Conservation (phyloP, 176 grass and related monocot species). For the Carex myosuroides region DNA sequence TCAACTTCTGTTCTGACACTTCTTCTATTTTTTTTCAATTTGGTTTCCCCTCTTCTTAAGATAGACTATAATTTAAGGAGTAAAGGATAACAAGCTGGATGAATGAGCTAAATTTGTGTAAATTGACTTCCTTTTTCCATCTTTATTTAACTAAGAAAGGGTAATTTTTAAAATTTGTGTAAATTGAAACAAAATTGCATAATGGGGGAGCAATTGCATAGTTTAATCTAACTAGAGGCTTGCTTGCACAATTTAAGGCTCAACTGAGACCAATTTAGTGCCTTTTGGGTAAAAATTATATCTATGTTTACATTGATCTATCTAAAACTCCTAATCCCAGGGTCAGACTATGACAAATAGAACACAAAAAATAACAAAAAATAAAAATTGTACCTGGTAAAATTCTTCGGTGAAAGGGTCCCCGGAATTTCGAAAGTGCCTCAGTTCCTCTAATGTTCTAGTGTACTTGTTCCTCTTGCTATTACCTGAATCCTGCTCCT, state of each 20-base stretch:
- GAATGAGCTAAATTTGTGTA: no score
- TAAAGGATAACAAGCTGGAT: not conserved
- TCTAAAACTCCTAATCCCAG: not conserved
- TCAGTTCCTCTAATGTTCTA: constrained; percentile 74
- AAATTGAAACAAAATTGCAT: not conserved
- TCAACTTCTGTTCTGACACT: not conserved
- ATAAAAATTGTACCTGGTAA: constrained; percentile 24
- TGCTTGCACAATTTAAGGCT: not conserved
- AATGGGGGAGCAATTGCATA: not conserved
- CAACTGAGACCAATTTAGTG: not conserved
- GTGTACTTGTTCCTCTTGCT: constrained; percentile 35
- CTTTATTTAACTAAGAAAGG: not conserved
- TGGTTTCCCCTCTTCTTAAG: not conserved
- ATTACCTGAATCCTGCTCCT: not conserved
- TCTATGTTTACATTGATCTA: not conserved
- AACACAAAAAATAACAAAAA: not conserved
- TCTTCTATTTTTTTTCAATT: not conserved
- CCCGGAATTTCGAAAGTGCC: constrained; percentile 60
- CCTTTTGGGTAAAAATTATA: not conserved
- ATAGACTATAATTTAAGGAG: not conserved
- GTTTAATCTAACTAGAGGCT: not conserved
- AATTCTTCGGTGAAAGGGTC: constrained; percentile 91
- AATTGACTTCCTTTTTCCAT: not conserved
- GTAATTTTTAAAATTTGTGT: not conserved
- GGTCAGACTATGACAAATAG: not conserved